Evolutionary conservation across 2,329 filamentous ascomycete species (phyloP), one percentile per base, ranked within the genome.

Genomic region (Nothomitra cinnamomea): DNA sequence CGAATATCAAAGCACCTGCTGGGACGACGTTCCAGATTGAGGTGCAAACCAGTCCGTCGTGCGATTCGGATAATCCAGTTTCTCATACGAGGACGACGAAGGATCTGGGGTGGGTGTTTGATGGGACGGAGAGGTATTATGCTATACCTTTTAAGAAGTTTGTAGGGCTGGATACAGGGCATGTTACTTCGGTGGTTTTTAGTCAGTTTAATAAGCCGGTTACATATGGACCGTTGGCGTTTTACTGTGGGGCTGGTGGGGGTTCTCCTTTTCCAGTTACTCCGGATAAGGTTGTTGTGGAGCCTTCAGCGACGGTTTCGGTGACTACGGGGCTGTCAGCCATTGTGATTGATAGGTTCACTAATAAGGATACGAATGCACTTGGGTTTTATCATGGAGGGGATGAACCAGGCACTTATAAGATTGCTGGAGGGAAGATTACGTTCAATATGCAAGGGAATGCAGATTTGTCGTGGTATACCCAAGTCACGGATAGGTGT

Each of bases 331-430:
- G 73, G 19, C 71, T 71, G 24, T 68, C 71, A 15, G 65, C 67
- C 12, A 68, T 79, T 28, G 68, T 83, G 0, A 76, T 85, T 54
- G 82, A 85, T 64, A 72, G 71, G 2, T 85, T 85, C 58, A 65
- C 65, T 36, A 71, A 70, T 58, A 54, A 64, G 2, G 66, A 71
- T 56, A 70, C 65, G 24, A 85, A 85, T 60, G 72, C 76, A 17
- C 70, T 84, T 1, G 76, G 74, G 2, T 74, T 77, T 64, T 85
- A 79, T 75, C 80, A 84, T 62, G 81, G 82, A 8, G 70, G 70
- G n/a, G 79, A 80, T 48, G 79, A 83, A 56, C 71, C 72, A 15
- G 72, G 82, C 61, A 68, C 65, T 3, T 64, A 77, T 22, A 73
- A 71, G 12, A 76, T 76, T 59, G 68, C 69, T n/a, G 64, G 65